These are phyloP conservation scores for Fusarium azukiicola DNA, from an alignment of 2,329 filamentous ascomycete genomes.

Conservation along the genomic window DNA sequence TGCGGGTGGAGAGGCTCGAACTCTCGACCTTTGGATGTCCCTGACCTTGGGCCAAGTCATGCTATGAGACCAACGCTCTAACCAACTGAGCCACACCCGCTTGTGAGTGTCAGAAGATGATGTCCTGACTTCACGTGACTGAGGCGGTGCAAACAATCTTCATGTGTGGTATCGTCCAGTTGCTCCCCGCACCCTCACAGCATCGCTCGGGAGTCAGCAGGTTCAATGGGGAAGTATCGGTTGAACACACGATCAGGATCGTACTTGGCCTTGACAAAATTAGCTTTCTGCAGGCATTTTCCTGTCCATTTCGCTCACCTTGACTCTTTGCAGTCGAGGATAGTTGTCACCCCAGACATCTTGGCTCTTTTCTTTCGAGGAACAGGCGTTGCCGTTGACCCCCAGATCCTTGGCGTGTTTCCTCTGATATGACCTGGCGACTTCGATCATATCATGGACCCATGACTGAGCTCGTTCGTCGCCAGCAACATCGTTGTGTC, in stretches of 20 bases:
- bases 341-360: conserved; percentile 5
- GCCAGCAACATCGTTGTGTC: neutral
- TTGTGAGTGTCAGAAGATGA: neutral
- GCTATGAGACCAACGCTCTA: conserved; percentile 45
- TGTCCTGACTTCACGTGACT: conserved; percentile 8
- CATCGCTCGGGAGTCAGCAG: neutral
- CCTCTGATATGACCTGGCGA: neutral
- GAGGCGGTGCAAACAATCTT: neutral
- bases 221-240: neutral
- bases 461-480: neutral
- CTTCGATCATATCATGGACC: conserved; percentile 1
- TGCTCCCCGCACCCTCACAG: neutral
- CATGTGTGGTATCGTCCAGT: neutral
- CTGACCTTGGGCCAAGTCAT: conserved; percentile 34
- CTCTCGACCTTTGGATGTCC: conserved; percentile 49
- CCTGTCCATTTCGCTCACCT: neutral
- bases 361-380: neutral
- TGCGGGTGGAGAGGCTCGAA: conserved; percentile 48
- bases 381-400: neutral
- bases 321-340: neutral
- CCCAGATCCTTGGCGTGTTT: neutral
- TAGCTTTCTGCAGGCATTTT: neutral
- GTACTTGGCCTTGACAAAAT: neutral
- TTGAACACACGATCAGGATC: neutral
- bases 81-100: conserved; percentile 42